These are phyloP conservation scores for Penicillium sclerotigenum DNA, from an alignment of 2,329 filamentous ascomycete genomes.

Conservation along the genomic window DNA sequence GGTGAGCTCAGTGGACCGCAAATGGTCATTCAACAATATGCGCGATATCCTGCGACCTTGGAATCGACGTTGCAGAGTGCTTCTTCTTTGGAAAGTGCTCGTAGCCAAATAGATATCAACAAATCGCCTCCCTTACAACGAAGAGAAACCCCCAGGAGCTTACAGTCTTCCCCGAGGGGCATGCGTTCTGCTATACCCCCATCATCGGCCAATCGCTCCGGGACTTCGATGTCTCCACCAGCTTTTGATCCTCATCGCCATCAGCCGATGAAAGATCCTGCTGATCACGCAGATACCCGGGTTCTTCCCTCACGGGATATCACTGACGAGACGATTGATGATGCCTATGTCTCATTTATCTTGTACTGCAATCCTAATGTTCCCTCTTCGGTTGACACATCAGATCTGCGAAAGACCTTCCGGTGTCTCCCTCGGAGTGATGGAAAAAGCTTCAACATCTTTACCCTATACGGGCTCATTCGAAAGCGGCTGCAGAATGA, in stretches of 20 bases:
- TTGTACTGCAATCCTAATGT: constrained; percentile 87
- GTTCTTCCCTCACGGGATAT: constrained; percentile 66
- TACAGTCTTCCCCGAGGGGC: constrained; percentile 40
- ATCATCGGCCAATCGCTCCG: constrained; percentile 30
- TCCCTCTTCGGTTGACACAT: constrained; percentile 64
- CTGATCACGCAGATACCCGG: constrained; percentile 47
- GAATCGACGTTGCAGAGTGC: constrained; percentile 37
- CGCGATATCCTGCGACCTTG: constrained; percentile 35
- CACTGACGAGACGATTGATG: constrained; percentile 68
- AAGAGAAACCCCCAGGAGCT: constrained; percentile 38
- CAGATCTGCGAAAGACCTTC: constrained; percentile 71
- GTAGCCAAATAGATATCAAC: constrained; percentile 31
- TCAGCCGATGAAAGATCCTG: constrained; percentile 29
- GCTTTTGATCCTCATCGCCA: constrained; percentile 33
- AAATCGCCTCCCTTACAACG: constrained; percentile 39
- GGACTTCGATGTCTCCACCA: constrained; percentile 43
- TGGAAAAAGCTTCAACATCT: constrained; percentile 80
- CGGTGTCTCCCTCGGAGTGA: constrained; percentile 79
- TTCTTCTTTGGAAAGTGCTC: constrained; percentile 37
- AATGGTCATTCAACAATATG: constrained; percentile 41
- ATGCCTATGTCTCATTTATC: constrained; percentile 80
- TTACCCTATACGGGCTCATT: constrained; percentile 73
- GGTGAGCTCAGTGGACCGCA: constrained; percentile 26
- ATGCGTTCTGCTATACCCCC: constrained; percentile 29
- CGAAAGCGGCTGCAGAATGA: constrained; percentile 67